Evolutionary conservation across 192 early-diverging fungal genomes (phyloP).

Genomic region (Jimgerdemannia flammicorona): DNA sequence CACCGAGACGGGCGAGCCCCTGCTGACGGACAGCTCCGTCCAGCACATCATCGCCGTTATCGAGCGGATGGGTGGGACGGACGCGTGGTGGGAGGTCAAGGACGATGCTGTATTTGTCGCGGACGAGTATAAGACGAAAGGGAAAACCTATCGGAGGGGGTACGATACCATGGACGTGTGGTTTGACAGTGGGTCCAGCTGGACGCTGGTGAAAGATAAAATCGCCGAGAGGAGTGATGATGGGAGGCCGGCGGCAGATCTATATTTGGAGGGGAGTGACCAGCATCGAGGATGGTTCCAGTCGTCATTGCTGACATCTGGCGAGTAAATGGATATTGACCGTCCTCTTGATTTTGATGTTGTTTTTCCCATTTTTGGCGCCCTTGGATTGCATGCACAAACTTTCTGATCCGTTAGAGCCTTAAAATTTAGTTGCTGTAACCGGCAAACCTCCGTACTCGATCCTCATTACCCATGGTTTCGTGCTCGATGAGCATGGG

Average conservation of each 20-base stretch:
- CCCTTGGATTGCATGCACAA: background rate
- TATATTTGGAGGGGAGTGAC: slow-evolving; percentile 76
- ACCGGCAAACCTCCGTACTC: slow-evolving; percentile 66
- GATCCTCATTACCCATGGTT: slow-evolving; percentile 77
- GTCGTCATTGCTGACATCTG: slow-evolving; percentile 70
- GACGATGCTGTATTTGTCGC: slow-evolving; percentile 60
- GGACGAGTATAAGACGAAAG: slow-evolving; percentile 50
- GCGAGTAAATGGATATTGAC: slow-evolving; percentile 16
- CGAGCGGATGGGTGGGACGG: slow-evolving; percentile 48
- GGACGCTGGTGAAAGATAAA: slow-evolving; percentile 51
- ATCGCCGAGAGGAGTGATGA: slow-evolving; percentile 8
- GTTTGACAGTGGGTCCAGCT: slow-evolving; percentile 81
- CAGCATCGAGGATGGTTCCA: slow-evolving; percentile 88
- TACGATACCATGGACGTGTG: slow-evolving; percentile 85
- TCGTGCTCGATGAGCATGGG: slow-evolving; percentile 73
- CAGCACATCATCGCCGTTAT: slow-evolving; percentile 57
- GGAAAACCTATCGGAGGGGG: slow-evolving; percentile 58
- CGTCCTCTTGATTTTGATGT: background rate
- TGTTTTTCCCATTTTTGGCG: background rate
- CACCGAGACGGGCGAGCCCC: slow-evolving; percentile 49
- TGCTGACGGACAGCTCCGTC: slow-evolving; percentile 62
- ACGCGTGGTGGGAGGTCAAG: slow-evolving; percentile 68
- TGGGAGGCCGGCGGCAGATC: slow-evolving; percentile 48
- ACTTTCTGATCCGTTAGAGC: background rate
- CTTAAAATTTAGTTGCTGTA: slow-evolving; percentile 43